Percentiles rank a stretch among this genome's conserved stretches.
Conservation (phyloP, 2,329 filamentous ascomycete species). For the Fusarium neocosmosporiellum region DNA sequence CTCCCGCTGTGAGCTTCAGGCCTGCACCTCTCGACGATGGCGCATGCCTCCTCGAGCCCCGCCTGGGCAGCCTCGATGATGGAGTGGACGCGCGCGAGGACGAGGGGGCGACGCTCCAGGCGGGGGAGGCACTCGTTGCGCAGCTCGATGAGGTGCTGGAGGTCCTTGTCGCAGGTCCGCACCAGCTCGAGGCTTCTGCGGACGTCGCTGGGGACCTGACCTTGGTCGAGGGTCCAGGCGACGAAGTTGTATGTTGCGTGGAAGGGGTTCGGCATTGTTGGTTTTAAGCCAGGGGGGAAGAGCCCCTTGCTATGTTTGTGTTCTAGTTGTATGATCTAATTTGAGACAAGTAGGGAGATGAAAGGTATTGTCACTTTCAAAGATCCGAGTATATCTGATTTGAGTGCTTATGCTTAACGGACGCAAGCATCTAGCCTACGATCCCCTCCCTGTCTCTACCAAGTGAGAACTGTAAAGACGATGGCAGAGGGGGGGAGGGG, state of each 20-base stretch:
- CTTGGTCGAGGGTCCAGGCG: constrained; percentile 34
- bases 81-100: constrained; percentile 43
- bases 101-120: constrained; percentile 35
- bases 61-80: constrained; percentile 45
- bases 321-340: not conserved
- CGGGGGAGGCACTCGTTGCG: constrained; percentile 43
- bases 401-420: not conserved
- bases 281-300: not conserved
- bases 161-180: constrained; percentile 46
- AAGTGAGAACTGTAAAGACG: not conserved
- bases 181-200: constrained; percentile 47
- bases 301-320: not conserved
- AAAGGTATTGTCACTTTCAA: not conserved
- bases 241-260: constrained; percentile 27
- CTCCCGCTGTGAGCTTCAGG: constrained; percentile 35
- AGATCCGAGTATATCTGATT: not conserved
- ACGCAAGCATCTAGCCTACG: not conserved
- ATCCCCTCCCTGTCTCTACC: not conserved
- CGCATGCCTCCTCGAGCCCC: constrained; percentile 43
- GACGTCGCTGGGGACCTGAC: constrained; percentile 43
- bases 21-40: constrained; percentile 46
- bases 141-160: constrained; percentile 48
- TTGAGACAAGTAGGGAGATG: not conserved
- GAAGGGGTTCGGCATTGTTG: constrained; percentile 24
- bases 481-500: not conserved